Evolutionary conservation across 192 early-diverging fungal species (phyloP), one percentile per base, ranked within the genome.

Genomic region (Phlyctochytrium arcticum): DNA sequence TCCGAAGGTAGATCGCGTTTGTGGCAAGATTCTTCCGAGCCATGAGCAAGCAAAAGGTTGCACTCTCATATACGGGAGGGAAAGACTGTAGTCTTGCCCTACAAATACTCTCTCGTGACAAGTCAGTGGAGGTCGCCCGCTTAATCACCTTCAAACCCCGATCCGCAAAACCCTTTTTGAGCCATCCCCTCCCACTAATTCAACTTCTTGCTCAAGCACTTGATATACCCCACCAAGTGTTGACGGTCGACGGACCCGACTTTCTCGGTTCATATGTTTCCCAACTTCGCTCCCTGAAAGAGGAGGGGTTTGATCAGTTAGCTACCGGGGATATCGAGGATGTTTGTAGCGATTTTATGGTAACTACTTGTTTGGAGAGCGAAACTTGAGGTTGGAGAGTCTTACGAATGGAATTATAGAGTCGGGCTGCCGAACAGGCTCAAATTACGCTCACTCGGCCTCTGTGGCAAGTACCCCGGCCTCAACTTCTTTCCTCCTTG

Each of bases 251-350:
- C 36, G 62, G 32, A 9, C 62, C 62, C 6, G 50, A 64, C 19
- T 64, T 36, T 27, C 19, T 64, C 7, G 19, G 8, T 19, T 35
- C 49, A 7, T 64, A 64, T 54, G 62, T 64, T 8, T 7, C 33
- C 9, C 49, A 64, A 2, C 26, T 64, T 15, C 7, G 24, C 1
- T 5, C 50, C 5, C 35, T 64, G 8, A 64, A 64, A 27, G n/a
- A 19, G 12, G 62, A 64, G 32, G 62, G 62, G 6, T 36, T 64
- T 29, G 48, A 54, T 9, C 31, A 49, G 21, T 19, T 64, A 5
- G 62, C 62, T 7, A 64, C 48, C 6, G 62, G 62, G 5, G 62
- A 64, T 26, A 64, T 64, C 24, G 48, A 54, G 32, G 62, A 64
- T 24, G 62, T 64, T 26, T 64, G 62, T 33, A 36, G 29, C 15